These are phyloP conservation scores for Middelhovenomyces tepae DNA, from an alignment of 805 yeast genomes.

Conservation along the genomic window DNA sequence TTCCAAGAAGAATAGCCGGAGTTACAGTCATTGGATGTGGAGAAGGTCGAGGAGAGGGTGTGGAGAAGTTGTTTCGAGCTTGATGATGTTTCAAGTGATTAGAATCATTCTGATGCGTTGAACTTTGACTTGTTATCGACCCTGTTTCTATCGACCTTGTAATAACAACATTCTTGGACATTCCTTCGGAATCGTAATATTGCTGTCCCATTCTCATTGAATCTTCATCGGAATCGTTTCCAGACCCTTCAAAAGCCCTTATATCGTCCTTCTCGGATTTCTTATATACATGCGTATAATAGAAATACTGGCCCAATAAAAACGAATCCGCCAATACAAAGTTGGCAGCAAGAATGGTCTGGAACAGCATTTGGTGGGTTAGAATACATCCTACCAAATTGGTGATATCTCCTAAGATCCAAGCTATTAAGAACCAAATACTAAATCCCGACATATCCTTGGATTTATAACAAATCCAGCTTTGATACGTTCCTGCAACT, in stretches of 20 bases:
- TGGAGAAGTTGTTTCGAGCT: no score
- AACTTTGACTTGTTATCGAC: no score
- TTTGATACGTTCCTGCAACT: conserved; percentile 24
- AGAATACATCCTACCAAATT: conserved; percentile 25
- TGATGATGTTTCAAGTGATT: no score
- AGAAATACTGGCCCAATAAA: conserved; percentile 20
- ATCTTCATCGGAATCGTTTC: background rate
- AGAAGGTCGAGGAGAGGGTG: background rate
- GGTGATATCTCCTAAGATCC: conserved; percentile 25
- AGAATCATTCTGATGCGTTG: no score
- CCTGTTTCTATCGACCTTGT: no score
- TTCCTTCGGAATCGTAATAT: no score
- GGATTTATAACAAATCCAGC: conserved; percentile 18
- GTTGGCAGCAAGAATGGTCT: conserved; percentile 20
- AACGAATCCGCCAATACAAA: conserved; percentile 19
- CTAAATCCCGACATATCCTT: conserved; percentile 25
- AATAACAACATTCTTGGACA: no score
- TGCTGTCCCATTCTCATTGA: no score
- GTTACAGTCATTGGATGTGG: conserved; percentile 4
- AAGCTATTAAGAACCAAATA: conserved; percentile 20
- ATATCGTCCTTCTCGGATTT: conserved; percentile 1
- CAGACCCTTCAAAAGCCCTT: background rate
- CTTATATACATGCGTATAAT: conserved; percentile 16
- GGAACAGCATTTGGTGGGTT: conserved; percentile 25
- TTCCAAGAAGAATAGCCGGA: conserved; percentile 6